Conservation (phyloP, 1,139 yeast species). For the Taphrina confusa region DNA sequence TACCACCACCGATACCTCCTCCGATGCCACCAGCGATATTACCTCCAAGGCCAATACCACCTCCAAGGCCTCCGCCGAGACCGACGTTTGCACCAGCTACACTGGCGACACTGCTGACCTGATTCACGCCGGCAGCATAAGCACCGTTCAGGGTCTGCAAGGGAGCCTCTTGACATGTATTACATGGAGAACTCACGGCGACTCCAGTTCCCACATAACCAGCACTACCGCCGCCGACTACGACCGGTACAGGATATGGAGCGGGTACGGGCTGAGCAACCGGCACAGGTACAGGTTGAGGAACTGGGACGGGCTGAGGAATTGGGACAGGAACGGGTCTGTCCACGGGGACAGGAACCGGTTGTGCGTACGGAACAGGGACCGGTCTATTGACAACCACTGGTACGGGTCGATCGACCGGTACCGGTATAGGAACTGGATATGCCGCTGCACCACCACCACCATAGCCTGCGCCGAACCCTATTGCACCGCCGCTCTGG, state of each 20-base stretch:
- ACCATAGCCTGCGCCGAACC: slow-evolving; percentile 4
- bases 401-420: slow-evolving; percentile 3
- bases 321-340: slow-evolving; percentile 4
- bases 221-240: background rate
- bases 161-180: background rate
- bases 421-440: slow-evolving; percentile 1
- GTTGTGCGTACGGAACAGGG: background rate
- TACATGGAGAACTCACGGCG: background rate
- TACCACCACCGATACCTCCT: slow-evolving; percentile 8
- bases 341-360: background rate
- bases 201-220: background rate
- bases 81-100: background rate
- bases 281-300: background rate
- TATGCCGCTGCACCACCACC: background rate
- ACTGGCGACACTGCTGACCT: background rate
- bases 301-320: background rate
- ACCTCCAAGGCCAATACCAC: slow-evolving; percentile 10
- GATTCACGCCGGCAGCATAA: too few species aligned
- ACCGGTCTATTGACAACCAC: background rate
- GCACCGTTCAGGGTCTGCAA: background rate
- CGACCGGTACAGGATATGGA: background rate
- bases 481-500: background rate
- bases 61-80: slow-evolving; percentile 4
- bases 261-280: background rate
- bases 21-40: background rate